Evolutionary conservation across 306 rosid genomes (phyloP).

Genomic region (Oxytropis ochrocephala): DNA sequence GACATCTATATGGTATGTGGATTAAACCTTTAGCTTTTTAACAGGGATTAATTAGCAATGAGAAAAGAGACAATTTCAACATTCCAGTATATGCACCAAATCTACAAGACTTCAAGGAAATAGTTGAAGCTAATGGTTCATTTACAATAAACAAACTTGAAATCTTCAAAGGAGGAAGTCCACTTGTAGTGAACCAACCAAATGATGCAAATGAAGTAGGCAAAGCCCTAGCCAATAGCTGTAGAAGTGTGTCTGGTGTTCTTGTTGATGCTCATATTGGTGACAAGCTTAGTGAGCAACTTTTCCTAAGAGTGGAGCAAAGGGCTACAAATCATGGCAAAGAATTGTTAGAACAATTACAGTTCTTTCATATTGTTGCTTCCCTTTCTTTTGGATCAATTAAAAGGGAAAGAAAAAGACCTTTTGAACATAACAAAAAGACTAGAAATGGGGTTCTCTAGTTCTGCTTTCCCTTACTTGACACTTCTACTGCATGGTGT

Average conservation of each 20-base stretch:
- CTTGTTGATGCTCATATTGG: constrained; percentile 94
- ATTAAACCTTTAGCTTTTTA: neutral
- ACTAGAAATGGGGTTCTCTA: neutral
- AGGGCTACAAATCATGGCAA: constrained; percentile 62
- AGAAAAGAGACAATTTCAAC: constrained; percentile 73
- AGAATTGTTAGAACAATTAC: constrained; percentile 67
- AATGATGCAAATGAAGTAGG: constrained; percentile 69
- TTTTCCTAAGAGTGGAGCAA: constrained; percentile 52
- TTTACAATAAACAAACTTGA: constrained; percentile 80
- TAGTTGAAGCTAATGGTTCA: constrained; percentile 78
- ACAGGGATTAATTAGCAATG: constrained; percentile 67
- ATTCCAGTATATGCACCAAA: constrained; percentile 91
- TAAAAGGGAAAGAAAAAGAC: neutral
- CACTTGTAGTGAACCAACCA: constrained; percentile 68
- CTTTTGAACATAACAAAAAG: too few relatives aligned
- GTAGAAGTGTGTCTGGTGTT: constrained; percentile 78
- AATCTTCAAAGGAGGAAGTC: constrained; percentile 96
- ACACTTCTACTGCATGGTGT: constrained; percentile 2
- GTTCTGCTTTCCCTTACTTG: neutral
- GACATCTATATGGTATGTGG: neutral
- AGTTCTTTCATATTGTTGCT: constrained; percentile 90
- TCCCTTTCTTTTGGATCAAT: constrained; percentile 58
- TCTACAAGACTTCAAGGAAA: constrained; percentile 80
- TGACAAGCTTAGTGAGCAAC: constrained; percentile 62
- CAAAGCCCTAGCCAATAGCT: constrained; percentile 62